These are phyloP conservation scores for Leonotis leonurus DNA, from an alignment of 257 asterid genomes.

Conservation along the genomic window DNA sequence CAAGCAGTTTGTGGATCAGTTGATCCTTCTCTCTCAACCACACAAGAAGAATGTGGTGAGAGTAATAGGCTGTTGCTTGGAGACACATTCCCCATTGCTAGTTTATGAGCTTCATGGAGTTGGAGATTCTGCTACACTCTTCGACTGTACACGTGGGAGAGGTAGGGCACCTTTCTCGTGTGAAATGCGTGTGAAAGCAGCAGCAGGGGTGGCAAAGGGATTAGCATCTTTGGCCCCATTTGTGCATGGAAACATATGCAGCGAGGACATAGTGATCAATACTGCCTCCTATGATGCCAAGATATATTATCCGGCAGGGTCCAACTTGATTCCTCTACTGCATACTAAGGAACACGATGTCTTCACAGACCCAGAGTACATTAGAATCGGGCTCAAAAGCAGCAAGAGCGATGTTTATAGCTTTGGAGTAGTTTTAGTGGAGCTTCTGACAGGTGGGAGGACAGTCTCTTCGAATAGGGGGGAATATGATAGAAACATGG, in stretches of 20 bases:
- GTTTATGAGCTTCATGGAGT: constrained; percentile 10
- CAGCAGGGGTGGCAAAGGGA: constrained; percentile 10
- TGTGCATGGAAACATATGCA: neutral
- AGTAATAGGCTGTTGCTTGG: constrained; percentile 10
- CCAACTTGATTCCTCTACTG: neutral
- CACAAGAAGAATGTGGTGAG: constrained; percentile 2
- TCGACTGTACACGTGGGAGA: neutral
- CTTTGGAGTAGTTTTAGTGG: neutral
- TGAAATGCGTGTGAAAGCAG: neutral
- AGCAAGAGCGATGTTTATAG: constrained; percentile 3
- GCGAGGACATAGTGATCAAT: neutral
- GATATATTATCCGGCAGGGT: neutral
- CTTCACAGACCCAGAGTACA: neutral
- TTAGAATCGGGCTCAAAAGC: neutral
- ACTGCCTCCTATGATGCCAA: neutral
- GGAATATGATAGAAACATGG: neutral
- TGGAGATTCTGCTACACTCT: neutral
- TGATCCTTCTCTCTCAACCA: constrained; percentile 8
- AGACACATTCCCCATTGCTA: neutral
- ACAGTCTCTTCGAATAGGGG: neutral
- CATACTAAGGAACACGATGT: neutral
- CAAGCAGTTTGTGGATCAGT: constrained; percentile 3
- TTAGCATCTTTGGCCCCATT: neutral
- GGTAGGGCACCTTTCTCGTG: neutral
- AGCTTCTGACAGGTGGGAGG: constrained; percentile 4